Percentiles rank a stretch among this genome's conserved stretches.
These are phyloP conservation scores for Metschnikowia lochheadii DNA, from an alignment of 805 yeast genomes.

Conservation along the genomic window DNA sequence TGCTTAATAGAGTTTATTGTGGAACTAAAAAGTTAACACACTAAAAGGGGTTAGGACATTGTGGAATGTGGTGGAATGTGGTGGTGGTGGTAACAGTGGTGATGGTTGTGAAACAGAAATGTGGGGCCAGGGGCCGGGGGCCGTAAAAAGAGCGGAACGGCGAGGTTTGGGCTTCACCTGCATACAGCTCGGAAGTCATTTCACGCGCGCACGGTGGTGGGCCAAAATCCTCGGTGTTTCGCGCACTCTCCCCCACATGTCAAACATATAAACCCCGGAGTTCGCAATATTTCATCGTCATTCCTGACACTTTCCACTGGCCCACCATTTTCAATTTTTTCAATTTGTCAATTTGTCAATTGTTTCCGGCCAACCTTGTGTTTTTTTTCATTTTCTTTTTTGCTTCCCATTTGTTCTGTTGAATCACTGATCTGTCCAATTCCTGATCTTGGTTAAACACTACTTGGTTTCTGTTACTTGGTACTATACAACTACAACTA, in stretches of 20 bases:
- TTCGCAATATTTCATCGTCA: neutral
- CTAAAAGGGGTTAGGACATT: too few species aligned
- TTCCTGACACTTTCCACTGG: neutral
- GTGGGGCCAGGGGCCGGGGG: neutral
- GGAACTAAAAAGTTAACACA: too few species aligned
- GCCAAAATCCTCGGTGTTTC: conserved; percentile 1
- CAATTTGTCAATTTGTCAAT: neutral
- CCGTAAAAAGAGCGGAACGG: neutral
- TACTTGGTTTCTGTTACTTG: neutral
- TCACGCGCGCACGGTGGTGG: neutral
- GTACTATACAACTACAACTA: too few species aligned
- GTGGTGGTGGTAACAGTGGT: too few species aligned
- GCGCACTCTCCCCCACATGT: conserved; percentile 1
- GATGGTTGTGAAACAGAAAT: too few species aligned
- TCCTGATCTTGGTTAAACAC: too few species aligned
- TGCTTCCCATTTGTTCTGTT: neutral
- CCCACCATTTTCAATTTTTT: too few species aligned
- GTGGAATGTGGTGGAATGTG: too few species aligned
- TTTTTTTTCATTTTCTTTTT: neutral
- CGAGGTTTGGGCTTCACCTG: neutral
- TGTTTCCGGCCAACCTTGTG: neutral
- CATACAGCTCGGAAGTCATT: neutral
- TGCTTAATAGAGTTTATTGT: too few species aligned
- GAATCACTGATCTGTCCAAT: neutral
- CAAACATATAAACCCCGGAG: conserved; percentile 2